phyloP scores from a whole-genome alignment of 768 basidiomycete genomes.

The Suillus discolor region DNA sequence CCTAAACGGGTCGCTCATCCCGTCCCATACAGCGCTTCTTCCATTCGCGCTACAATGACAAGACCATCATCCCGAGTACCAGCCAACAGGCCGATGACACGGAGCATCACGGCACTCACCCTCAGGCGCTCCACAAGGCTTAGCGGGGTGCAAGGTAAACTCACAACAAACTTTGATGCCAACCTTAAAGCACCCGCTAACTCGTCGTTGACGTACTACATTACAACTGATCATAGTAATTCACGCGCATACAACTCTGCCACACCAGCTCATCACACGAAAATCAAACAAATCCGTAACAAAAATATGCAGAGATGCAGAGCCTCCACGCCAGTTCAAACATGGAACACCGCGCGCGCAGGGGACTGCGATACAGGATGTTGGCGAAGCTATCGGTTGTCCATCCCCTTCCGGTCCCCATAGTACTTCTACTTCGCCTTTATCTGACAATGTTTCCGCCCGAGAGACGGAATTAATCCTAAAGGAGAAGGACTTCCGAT shows the following conservation, averaged over 20 bases:
- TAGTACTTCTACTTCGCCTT: too few species aligned
- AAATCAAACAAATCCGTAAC: neutral
- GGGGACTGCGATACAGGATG: too few species aligned
- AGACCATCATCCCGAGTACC: conserved; percentile 12
- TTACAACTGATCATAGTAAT: neutral
- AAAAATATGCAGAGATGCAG: too few species aligned
- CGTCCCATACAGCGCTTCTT: neutral
- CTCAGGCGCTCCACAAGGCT: conserved; percentile 29
- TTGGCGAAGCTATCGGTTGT: too few species aligned
- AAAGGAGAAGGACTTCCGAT: conserved; percentile 43
- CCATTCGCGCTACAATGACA: conserved; percentile 19
- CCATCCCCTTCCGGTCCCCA: neutral
- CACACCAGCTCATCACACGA: neutral
- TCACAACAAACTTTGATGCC: conserved; percentile 7
- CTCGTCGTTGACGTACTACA: neutral
- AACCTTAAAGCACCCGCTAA: conserved; percentile 1
- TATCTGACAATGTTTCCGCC: neutral
- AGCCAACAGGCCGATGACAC: conserved; percentile 21
- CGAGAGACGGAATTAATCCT: conserved; percentile 37
- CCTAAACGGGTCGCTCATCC: conserved; percentile 26
- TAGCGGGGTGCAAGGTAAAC: conserved; percentile 6
- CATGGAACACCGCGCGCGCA: too few species aligned
- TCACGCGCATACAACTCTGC: neutral
- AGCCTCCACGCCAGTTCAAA: neutral
- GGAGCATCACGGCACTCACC: conserved; percentile 23